Evolutionary conservation across 2,329 filamentous ascomycete species (phyloP), one percentile per base, ranked within the genome.

Genomic region (Zelopaecilomyces penicillatus): DNA sequence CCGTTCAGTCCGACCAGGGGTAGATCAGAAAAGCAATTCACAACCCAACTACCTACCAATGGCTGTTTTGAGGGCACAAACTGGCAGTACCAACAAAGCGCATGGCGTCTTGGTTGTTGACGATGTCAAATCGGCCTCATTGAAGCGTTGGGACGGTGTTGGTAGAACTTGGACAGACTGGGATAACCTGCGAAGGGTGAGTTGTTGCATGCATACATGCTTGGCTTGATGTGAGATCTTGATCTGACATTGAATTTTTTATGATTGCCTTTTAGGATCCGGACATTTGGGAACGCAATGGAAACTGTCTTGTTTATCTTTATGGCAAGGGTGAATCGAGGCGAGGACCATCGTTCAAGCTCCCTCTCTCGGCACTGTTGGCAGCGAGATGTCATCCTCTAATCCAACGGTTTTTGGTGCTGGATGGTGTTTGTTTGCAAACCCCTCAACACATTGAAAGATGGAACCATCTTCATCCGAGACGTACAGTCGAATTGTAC

Each of bases 291-390:
- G 71, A 74, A 48, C 68, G 73, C 8, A 65, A 80, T 50, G 85
- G 82, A 10, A 79, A 88, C 57, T 89, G 85, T 54, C 69, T 80
- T 11, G 72, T 90, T 2, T 74, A 89, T 60, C 68, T 90, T 0
- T 82, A 86, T 54, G 75, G 66, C n/a, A 71, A 73, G 50, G 82
- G 81, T 34, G 76, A 79, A 44, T 85, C 82, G 3, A 73, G 71
- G 46, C 69, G 78, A 52, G 81, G 81, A 0, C 80, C 85, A 1
- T 79, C 85, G 1, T 84, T 90, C 58, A 78, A 73, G 49, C 63
- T 90, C 1, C 76, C 80, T 1, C 75, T 83, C 41, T 67, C 70
- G 5, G 65, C 68, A 3, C 65, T 89, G 4, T 62, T 83, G 19
- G 63, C 71, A 5, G 71, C 74, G 11, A 70, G 75, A 37, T 87